A percentile compares a stretch with the other conserved stretches of the same genome.
Evolutionary conservation across 352 stramenopile species (phyloP).

Genomic region (Globisporangium irregulare): DNA sequence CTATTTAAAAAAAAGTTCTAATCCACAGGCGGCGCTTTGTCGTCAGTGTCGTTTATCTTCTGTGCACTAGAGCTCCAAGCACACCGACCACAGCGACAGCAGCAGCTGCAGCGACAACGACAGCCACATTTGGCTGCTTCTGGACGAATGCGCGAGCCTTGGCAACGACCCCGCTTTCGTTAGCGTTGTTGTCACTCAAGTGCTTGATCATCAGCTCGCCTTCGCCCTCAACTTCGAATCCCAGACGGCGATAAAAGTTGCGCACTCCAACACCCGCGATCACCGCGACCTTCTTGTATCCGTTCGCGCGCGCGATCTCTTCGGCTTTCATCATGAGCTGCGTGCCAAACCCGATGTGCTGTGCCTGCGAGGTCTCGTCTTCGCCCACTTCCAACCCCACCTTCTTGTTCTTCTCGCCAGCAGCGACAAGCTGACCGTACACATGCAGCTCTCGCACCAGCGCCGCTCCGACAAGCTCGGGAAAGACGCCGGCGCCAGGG

Average conservation of each 20-base stretch:
- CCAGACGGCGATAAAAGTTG: constrained; percentile 89
- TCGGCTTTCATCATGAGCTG: constrained; percentile 84
- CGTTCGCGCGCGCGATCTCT: constrained; percentile 64
- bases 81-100: constrained; percentile 10
- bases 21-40: neutral
- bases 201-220: constrained; percentile 88
- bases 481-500: constrained; percentile 68
- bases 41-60: constrained; percentile 1
- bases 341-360: constrained; percentile 89
- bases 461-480: constrained; percentile 70
- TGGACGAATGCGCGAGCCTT: constrained; percentile 7
- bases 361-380: constrained; percentile 50
- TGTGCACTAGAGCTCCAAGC: constrained; percentile 10
- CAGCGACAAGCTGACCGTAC: constrained; percentile 85
- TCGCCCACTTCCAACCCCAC: constrained; percentile 15
- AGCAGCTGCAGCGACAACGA: neutral
- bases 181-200: constrained; percentile 23
- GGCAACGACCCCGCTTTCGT: constrained; percentile 10
- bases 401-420: constrained; percentile 35
- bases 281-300: constrained; percentile 82
- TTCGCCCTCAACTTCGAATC: constrained; percentile 85
- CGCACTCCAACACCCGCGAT: constrained; percentile 90
- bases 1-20: constrained; percentile 9
- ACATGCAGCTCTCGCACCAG: constrained; percentile 90
- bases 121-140: constrained; percentile 6